A percentile compares a stretch with the other conserved stretches of the same genome.
phyloP scores from a whole-genome alignment of 83 land plant species.

The Thuja plicata region DNA sequence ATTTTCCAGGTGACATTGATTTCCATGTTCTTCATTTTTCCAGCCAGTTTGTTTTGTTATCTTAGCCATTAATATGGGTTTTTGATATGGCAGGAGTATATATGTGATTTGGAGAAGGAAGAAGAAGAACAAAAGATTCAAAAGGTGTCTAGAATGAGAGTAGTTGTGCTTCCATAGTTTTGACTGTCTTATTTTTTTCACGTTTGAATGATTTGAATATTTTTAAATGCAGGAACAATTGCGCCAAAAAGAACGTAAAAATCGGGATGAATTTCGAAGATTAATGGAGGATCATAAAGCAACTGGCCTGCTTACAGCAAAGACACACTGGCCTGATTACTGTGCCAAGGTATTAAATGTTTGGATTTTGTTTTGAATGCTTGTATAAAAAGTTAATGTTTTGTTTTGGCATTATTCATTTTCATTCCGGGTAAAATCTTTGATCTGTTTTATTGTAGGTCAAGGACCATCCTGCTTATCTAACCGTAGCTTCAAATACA shows the following conservation, averaged over 20 bases:
- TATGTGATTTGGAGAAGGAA: constrained; percentile 88
- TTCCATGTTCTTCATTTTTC: neutral
- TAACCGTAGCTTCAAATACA: constrained; percentile 76
- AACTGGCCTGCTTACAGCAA: constrained; percentile 72
- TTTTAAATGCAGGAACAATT: constrained; percentile 65
- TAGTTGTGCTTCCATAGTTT: neutral
- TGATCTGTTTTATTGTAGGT: constrained; percentile 42
- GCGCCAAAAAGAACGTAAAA: constrained; percentile 88
- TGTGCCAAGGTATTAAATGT: constrained; percentile 54
- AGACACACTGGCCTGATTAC: constrained; percentile 88
- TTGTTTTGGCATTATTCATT: neutral
- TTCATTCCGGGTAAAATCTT: neutral
- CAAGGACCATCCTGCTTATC: constrained; percentile 68
- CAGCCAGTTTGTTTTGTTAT: constrained; percentile 2
- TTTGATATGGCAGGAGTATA: constrained; percentile 68
- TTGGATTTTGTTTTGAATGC: constrained; percentile 1
- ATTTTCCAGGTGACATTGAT: constrained; percentile 65
- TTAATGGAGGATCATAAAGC: constrained; percentile 82
- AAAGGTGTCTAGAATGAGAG: constrained; percentile 47
- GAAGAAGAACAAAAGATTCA: constrained; percentile 80
- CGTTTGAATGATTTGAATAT: neutral
- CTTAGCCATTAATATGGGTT: neutral
- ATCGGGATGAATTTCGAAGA: constrained; percentile 92
- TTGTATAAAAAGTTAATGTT: neutral
- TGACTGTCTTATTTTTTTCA: neutral